Conservation (phyloP, 495 filamentous ascomycete genomes). For the Neurospora hispaniola region DNA sequence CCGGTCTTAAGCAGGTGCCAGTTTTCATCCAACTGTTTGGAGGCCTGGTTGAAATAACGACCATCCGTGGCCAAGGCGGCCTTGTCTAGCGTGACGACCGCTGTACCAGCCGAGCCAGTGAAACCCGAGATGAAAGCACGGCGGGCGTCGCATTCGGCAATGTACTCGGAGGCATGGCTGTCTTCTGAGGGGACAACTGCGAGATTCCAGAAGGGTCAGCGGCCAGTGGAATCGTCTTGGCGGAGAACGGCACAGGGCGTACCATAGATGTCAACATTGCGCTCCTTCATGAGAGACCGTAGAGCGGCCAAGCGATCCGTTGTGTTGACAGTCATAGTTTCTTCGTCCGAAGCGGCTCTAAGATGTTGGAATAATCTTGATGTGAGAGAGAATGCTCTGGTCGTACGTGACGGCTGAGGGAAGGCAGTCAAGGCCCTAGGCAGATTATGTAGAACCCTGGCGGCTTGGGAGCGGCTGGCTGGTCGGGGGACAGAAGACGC, state of each 20-base stretch:
- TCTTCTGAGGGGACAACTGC: conserved; percentile 95
- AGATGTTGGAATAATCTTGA: not conserved
- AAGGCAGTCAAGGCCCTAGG: not conserved
- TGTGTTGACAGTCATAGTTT: conserved; percentile 82
- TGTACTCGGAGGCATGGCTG: conserved; percentile 95
- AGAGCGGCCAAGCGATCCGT: conserved; percentile 64
- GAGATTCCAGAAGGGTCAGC: conserved; percentile 3
- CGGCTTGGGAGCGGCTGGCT: not conserved
- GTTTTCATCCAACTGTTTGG: conserved; percentile 83
- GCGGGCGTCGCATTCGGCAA: conserved; percentile 84
- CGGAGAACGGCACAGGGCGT: conserved; percentile 24
- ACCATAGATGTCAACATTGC: conserved; percentile 91
- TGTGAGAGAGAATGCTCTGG: not conserved
- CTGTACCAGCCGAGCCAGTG: conserved; percentile 88
- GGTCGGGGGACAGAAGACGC: not conserved
- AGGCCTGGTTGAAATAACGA: conserved; percentile 96
- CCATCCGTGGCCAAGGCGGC: conserved; percentile 92
- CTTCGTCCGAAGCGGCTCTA: conserved; percentile 19
- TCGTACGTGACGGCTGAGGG: not conserved
- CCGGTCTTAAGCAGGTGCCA: conserved; percentile 92
- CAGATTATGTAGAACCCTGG: not conserved
- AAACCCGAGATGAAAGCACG: conserved; percentile 92
- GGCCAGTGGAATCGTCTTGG: not conserved
- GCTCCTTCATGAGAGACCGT: conserved; percentile 77
- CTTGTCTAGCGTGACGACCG: conserved; percentile 75